Conservation (phyloP, 495 filamentous ascomycete species). For the Talaromyces liani region DNA sequence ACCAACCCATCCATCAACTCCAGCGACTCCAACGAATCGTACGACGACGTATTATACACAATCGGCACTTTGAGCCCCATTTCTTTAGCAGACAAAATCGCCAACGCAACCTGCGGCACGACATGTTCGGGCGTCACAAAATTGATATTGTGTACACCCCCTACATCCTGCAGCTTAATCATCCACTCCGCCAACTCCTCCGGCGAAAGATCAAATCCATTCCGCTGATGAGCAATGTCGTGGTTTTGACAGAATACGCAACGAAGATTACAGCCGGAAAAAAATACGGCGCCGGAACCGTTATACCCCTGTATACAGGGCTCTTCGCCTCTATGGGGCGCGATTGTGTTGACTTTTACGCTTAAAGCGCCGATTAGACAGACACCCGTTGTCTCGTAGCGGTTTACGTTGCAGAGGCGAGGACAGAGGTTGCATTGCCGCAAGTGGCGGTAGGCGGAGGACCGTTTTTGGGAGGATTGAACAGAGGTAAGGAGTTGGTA, state of each 20-base stretch:
- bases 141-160: constrained; percentile 73
- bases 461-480: constrained; percentile 57
- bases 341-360: constrained; percentile 69
- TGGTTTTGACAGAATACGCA: constrained; percentile 83
- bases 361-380: constrained; percentile 64
- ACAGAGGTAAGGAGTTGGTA: constrained; percentile 53
- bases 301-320: constrained; percentile 71
- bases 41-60: constrained; percentile 72
- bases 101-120: constrained; percentile 66
- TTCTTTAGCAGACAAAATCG: constrained; percentile 59
- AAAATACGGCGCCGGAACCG: constrained; percentile 70
- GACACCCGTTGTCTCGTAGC: constrained; percentile 62
- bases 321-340: constrained; percentile 53
- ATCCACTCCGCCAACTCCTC: constrained; percentile 71
- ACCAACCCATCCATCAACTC: constrained; percentile 64
- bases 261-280: constrained; percentile 64
- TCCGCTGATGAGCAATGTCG: constrained; percentile 67
- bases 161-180: constrained; percentile 61
- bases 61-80: constrained; percentile 61
- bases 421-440: constrained; percentile 72
- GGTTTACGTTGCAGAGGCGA: constrained; percentile 63
- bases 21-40: constrained; percentile 61
- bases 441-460: constrained; percentile 59
- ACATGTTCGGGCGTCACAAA: constrained; percentile 71
- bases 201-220: constrained; percentile 67